Evolutionary conservation across 2,329 filamentous ascomycete genomes (phyloP).

Genomic region (Harringtonia lauricola): DNA sequence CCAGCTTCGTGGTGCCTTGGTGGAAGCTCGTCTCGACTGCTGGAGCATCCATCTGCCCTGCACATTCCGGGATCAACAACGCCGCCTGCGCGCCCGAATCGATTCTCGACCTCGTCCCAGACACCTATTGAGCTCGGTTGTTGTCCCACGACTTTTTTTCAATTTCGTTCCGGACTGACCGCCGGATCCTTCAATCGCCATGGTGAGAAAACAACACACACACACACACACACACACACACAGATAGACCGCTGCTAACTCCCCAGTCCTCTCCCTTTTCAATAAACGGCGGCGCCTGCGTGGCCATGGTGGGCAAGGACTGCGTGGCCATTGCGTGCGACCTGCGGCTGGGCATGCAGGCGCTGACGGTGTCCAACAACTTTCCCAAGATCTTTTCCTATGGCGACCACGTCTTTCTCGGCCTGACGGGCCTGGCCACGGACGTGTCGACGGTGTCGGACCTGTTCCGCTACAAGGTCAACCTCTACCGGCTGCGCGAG

Average conservation of each 20-base stretch:
- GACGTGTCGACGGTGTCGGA: constrained; percentile 92
- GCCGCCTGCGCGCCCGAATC: too few species aligned
- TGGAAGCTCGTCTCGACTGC: too few species aligned
- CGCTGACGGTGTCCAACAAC: constrained; percentile 97
- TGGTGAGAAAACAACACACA: constrained; percentile 5
- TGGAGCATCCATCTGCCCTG: too few species aligned
- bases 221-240: not conserved
- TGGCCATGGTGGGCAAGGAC: constrained; percentile 99
- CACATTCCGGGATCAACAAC: too few species aligned
- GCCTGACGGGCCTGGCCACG: constrained; percentile 90
- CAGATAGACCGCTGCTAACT: not conserved
- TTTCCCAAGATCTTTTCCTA: constrained; percentile 99
- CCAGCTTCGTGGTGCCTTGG: constrained; percentile 23
- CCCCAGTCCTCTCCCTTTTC: not conserved
- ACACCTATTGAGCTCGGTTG: too few species aligned
- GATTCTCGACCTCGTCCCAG: constrained; percentile 5
- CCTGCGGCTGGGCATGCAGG: constrained; percentile 90
- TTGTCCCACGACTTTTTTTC: too few species aligned
- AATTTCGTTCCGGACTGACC: too few species aligned
- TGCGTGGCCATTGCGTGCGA: constrained; percentile 99
- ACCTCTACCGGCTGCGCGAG: constrained; percentile 98
- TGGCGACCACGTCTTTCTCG: constrained; percentile 79
- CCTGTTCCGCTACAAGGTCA: constrained; percentile 98
- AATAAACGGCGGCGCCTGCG: constrained; percentile 77
- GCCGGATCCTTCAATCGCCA: too few species aligned